A percentile compares a stretch with the other conserved stretches of the same genome.
These are phyloP conservation scores for Ceratocystis destructans DNA, from an alignment of 2,329 filamentous ascomycete species.

Conservation along the genomic window DNA sequence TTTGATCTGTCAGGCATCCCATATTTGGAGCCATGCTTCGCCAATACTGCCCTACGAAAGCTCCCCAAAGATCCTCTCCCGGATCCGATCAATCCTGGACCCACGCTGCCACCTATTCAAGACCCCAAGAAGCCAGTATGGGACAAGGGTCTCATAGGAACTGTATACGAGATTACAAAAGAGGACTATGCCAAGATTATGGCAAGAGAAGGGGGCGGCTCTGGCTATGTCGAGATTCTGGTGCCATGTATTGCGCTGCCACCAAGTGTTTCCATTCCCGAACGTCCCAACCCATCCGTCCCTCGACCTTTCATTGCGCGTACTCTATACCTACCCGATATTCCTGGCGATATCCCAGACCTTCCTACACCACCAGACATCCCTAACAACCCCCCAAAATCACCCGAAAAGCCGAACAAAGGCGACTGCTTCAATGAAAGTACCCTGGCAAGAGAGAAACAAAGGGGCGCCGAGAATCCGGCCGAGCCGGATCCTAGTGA, in stretches of 20 bases:
- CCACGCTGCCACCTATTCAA: conserved; percentile 15
- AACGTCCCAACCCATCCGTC: conserved; percentile 41
- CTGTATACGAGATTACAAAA: conserved; percentile 86
- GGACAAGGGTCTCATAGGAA: conserved; percentile 74
- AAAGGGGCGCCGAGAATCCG: conserved; percentile 18
- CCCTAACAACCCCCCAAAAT: conserved; percentile 23
- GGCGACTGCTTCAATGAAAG: conserved; percentile 1
- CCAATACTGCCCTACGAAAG: conserved; percentile 56
- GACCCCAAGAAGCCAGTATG: conserved; percentile 32
- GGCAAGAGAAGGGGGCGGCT: conserved; percentile 75
- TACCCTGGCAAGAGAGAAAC: neutral
- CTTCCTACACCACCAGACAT: conserved; percentile 28
- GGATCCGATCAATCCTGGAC: conserved; percentile 21
- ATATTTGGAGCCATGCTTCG: conserved; percentile 84
- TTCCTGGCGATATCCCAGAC: conserved; percentile 33
- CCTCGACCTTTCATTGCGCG: conserved; percentile 63
- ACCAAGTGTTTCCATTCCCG: conserved; percentile 45
- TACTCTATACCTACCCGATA: conserved; percentile 50
- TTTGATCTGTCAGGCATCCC: conserved; percentile 80
- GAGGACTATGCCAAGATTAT: conserved; percentile 76
- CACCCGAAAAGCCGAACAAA: conserved; percentile 21
- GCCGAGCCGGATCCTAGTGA: conserved; percentile 19
- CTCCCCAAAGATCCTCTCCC: conserved; percentile 29
- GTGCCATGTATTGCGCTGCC: conserved; percentile 64
- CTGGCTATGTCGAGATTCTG: conserved; percentile 69